Evolutionary conservation across 768 basidiomycete genomes (phyloP).

Genomic region (Mycena crocata): DNA sequence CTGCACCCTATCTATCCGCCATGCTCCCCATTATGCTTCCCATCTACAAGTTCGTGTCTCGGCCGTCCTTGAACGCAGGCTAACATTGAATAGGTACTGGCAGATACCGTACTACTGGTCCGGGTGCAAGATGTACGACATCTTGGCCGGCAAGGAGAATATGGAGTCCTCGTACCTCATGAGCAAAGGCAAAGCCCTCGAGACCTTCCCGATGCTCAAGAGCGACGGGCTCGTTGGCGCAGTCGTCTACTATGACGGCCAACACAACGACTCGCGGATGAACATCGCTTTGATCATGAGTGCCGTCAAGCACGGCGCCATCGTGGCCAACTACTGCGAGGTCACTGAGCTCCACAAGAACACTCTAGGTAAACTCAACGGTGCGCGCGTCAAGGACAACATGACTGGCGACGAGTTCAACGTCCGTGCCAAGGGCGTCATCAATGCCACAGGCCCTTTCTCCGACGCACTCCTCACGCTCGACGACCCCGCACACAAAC

Average conservation of each 20-base stretch:
- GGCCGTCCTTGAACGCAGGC: not conserved
- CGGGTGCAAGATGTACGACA: constrained; percentile 96
- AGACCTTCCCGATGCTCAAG: constrained; percentile 97
- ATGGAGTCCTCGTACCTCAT: constrained; percentile 97
- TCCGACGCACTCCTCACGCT: constrained; percentile 86
- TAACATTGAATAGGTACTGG: constrained; percentile 75
- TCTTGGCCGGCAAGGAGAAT: constrained; percentile 95
- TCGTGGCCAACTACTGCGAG: constrained; percentile 90
- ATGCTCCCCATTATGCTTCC: constrained; percentile 99
- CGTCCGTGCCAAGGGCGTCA: constrained; percentile 88
- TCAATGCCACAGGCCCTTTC: constrained; percentile 98
- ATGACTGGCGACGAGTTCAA: constrained; percentile 87
- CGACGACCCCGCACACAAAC: constrained; percentile 79
- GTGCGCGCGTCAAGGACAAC: constrained; percentile 82
- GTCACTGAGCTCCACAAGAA: constrained; percentile 84
- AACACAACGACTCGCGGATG: constrained; percentile 99
- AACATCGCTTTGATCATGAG: constrained; percentile 96
- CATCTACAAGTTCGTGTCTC: constrained; percentile 81
- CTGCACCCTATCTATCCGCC: constrained; percentile 90
- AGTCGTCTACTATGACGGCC: constrained; percentile 97
- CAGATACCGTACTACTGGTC: constrained; percentile 96
- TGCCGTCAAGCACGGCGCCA: constrained; percentile 91
- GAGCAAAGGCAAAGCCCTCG: constrained; percentile 92
- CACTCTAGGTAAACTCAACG: constrained; percentile 70
- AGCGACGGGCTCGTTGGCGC: constrained; percentile 92